Evolutionary conservation across 192 early-diverging fungal genomes (phyloP).

Genomic region (Coemansia sp.): DNA sequence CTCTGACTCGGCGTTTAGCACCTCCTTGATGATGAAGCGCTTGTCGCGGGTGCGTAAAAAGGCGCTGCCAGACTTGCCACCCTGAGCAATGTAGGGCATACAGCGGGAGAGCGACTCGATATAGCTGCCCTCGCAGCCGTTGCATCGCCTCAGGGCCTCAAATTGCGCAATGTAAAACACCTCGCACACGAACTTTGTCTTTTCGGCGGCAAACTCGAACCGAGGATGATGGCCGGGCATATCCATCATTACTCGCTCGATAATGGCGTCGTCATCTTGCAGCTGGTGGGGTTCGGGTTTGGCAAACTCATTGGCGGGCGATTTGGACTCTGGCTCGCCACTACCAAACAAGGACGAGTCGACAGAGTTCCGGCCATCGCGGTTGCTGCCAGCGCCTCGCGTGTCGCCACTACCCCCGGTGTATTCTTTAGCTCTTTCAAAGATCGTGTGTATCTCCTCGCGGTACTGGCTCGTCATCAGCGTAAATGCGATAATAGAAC

Average conservation of each 20-base stretch:
- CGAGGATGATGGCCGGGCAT: constrained; percentile 41
- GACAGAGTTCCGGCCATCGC: not conserved
- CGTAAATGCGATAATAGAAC: constrained; percentile 90
- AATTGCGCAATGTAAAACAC: constrained; percentile 94
- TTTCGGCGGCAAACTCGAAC: constrained; percentile 70
- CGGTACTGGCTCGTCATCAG: constrained; percentile 62
- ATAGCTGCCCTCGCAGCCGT: constrained; percentile 80
- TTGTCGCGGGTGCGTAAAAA: constrained; percentile 93
- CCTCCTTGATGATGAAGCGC: constrained; percentile 89
- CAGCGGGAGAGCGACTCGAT: constrained; percentile 88
- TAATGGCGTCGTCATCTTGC: constrained; percentile 19
- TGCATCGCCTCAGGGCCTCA: constrained; percentile 81
- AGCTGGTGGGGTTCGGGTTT: constrained; percentile 8
- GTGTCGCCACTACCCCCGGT: not conserved
- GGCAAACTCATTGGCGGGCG: constrained; percentile 37
- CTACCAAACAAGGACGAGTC: not conserved
- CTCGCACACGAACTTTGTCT: constrained; percentile 82
- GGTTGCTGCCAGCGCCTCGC: not conserved
- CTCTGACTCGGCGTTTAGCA: constrained; percentile 80
- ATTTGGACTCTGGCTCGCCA: constrained; percentile 2
- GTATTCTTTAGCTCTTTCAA: constrained; percentile 27
- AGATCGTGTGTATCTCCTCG: constrained; percentile 33
- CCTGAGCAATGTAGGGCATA: constrained; percentile 77
- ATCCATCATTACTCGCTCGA: constrained; percentile 41
- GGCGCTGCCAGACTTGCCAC: constrained; percentile 90